These are phyloP conservation scores for Lactifluus pinguis DNA, from an alignment of 768 basidiomycete genomes.

Conservation along the genomic window DNA sequence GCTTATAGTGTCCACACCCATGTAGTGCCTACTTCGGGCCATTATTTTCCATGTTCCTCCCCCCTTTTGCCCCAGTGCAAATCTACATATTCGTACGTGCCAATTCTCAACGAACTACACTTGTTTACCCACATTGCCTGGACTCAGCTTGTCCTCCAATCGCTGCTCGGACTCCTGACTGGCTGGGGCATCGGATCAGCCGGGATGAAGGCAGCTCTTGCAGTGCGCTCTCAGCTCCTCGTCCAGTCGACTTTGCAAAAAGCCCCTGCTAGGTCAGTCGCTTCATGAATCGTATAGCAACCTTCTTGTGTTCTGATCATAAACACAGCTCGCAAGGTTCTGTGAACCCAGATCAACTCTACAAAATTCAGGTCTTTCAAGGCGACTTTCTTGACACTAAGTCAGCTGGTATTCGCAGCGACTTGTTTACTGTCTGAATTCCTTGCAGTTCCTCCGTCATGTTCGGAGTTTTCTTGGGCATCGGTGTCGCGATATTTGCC, in stretches of 20 bases:
- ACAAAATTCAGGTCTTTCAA: slow-evolving; percentile 35
- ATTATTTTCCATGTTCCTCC: slow-evolving; percentile 5
- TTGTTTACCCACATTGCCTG: slow-evolving; percentile 22
- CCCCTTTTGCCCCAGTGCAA: slow-evolving; percentile 12
- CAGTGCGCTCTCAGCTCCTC: slow-evolving; percentile 29
- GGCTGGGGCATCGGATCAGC: slow-evolving; percentile 51
- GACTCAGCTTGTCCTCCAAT: slow-evolving; percentile 1
- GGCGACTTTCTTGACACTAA: slow-evolving; percentile 42
- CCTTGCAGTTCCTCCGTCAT: slow-evolving; percentile 33
- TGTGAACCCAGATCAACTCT: slow-evolving; percentile 32
- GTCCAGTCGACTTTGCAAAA: slow-evolving; percentile 24
- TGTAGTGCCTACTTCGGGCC: slow-evolving; percentile 8
- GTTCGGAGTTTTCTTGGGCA: slow-evolving; percentile 40
- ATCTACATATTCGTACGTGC: neutral
- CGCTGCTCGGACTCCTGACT: slow-evolving; percentile 33
- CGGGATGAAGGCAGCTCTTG: slow-evolving; percentile 42
- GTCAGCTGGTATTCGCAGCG: slow-evolving; percentile 15
- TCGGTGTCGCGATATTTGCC: slow-evolving; percentile 37
- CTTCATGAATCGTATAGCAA: neutral
- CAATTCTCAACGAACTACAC: slow-evolving; percentile 25
- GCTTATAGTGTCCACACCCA: neutral
- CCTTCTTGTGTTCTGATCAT: neutral
- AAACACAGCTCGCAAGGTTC: slow-evolving; percentile 26
- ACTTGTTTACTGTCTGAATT: neutral
- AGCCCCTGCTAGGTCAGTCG: slow-evolving; percentile 15